Conservation (phyloP, 2,329 filamentous ascomycete genomes). For the Cytospora schulzeri region DNA sequence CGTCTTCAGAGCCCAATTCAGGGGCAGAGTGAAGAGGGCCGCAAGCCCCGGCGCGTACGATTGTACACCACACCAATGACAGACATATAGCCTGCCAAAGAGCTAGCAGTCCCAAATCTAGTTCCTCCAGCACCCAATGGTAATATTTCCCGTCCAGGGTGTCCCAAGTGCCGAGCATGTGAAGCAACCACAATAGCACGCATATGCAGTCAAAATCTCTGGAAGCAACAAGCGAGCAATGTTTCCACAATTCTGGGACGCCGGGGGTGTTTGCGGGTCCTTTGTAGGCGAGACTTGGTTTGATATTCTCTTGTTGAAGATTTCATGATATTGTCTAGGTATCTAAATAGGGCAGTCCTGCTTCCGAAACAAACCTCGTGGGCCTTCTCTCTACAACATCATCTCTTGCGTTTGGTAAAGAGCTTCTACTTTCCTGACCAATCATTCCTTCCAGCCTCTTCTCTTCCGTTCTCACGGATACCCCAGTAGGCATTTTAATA, state of each 20-base stretch:
- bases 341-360: conserved; percentile 24
- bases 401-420: conserved; percentile 6
- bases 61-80: conserved; percentile 20
- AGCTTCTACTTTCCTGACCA: not conserved
- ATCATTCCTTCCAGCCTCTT: not conserved
- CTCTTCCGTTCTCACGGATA: conserved; percentile 1
- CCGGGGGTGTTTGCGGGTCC: not conserved
- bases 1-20: conserved; percentile 7
- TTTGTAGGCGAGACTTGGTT: conserved; percentile 6
- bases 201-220: conserved; percentile 17
- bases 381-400: conserved; percentile 1
- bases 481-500: not conserved
- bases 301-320: conserved; percentile 15
- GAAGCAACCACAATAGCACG: conserved; percentile 14
- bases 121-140: conserved; percentile 18
- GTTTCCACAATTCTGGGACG: not conserved
- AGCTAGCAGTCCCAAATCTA: conserved; percentile 13
- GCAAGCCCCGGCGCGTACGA: conserved; percentile 24
- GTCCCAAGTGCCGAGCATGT: conserved; percentile 21
- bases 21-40: conserved; percentile 24
- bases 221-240: conserved; percentile 21
- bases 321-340: conserved; percentile 10
- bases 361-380: conserved; percentile 2
- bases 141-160: not conserved
- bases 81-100: conserved; percentile 7